phyloP scores from a whole-genome alignment of 257 asterid species.

The Ligustrum vulgare region DNA sequence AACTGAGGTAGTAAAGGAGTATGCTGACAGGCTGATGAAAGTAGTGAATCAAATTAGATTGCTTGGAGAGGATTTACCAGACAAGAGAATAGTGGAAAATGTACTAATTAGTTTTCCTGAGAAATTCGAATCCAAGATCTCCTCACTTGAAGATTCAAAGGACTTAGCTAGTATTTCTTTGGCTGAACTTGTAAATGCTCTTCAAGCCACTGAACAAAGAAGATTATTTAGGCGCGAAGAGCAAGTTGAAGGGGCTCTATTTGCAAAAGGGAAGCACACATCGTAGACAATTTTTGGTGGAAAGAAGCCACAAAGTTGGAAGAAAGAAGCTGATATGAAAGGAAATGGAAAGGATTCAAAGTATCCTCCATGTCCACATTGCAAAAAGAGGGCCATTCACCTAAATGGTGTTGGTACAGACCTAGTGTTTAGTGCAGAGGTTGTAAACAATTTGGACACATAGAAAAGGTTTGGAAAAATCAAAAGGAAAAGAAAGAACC shows the following conservation, averaged over 20 bases:
- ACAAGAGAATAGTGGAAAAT: no score
- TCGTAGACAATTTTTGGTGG: neutral
- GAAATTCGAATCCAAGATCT: constrained; percentile 14
- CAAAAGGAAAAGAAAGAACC: neutral
- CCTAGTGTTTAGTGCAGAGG: neutral
- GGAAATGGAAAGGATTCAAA: neutral
- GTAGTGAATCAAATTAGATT: no score
- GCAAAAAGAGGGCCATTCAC: neutral
- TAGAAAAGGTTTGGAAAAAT: neutral
- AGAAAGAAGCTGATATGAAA: neutral
- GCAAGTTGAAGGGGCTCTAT: neutral
- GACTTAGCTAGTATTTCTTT: neutral
- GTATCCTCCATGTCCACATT: neutral
- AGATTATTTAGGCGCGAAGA: constrained; percentile 4
- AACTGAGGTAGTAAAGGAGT: no score
- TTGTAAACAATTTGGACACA: neutral
- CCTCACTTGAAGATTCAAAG: constrained; percentile 8
- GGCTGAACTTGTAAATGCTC: neutral
- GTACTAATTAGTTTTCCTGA: neutral
- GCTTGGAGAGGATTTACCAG: no score
- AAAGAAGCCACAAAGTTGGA: neutral
- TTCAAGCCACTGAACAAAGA: constrained; percentile 6
- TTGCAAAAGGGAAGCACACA: neutral
- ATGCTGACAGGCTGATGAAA: no score
- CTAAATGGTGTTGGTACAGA: neutral